Evolutionary conservation across 352 stramenopile genomes (phyloP), one percentile per base, ranked within the genome.

Genomic region (Pythium sukuiense): DNA sequence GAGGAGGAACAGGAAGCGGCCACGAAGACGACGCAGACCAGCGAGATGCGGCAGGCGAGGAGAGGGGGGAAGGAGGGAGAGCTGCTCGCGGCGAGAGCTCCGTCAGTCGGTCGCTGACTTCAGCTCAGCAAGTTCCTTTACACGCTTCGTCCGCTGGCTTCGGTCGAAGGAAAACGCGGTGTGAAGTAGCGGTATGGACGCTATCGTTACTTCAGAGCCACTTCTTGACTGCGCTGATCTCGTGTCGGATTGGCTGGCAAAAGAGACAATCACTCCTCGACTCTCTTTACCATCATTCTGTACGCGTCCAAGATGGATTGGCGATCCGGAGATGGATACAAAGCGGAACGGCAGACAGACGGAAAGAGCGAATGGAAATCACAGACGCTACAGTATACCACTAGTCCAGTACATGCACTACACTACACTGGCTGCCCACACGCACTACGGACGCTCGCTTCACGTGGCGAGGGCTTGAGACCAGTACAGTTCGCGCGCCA

Each of bases 191-290:
- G 53, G 0, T 48, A 60, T 27, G 14, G 63, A 37, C 14, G 14
- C 14, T 53, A 33, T 14, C 48, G 63, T 39, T 69, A 69, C 63
- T 69, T 69, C 63, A 69, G 46, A 20, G 18, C 27, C 18, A 6
- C 61, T 68, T 68, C 53, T 61, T 61, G 20, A 32, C 45, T 52
- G 45, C 45, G 24, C 45, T 2, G 45, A 52, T 30, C 41, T 48
- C 16, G 4, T 12, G 41, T 26, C 41, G 33, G 8, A 65, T 65
- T 65, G 59, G 46, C 59, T 49, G 48, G 48, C 32, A 46, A 48
- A 27, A 63, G 30, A 63, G 32, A 64, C 46, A 30, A 50, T 49
- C 58, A 64, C 35, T 64, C 58, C 20, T 16, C 12, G 7, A 35
- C 13, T 56, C 30, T 55, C 55, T 63, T 27, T 20, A 64, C 58